Evolutionary conservation across 208 protist genomes (phyloP).

Genomic region (Leishmania turanica): DNA sequence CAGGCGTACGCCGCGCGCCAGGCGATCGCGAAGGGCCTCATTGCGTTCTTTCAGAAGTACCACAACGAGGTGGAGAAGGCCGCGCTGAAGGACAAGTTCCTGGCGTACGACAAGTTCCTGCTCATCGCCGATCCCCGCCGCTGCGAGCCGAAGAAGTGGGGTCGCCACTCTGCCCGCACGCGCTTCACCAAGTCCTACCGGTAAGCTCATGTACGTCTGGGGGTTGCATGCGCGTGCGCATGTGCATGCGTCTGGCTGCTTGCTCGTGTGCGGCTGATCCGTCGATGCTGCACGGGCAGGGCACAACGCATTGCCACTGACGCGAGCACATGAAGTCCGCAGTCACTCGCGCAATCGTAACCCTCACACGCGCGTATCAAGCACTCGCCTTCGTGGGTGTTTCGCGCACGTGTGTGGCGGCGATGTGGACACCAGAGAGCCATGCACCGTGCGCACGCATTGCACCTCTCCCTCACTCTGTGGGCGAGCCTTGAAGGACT

Average conservation of each 20-base stretch:
- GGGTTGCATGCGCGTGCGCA: not conserved
- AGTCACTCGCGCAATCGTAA: no score
- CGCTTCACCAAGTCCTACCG: constrained; percentile 99
- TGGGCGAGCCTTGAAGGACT: not conserved
- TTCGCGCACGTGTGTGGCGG: not conserved
- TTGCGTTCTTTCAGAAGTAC: constrained; percentile 99
- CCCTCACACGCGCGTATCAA: no score
- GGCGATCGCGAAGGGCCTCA: constrained; percentile 98
- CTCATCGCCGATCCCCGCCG: constrained; percentile 99
- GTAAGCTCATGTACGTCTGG: constrained; percentile 67
- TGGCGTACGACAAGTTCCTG: constrained; percentile 98
- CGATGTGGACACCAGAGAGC: not conserved
- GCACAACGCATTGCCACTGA: not conserved
- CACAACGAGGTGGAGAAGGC: constrained; percentile 95
- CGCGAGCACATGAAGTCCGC: no score
- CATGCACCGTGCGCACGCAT: not conserved
- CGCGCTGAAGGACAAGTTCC: constrained; percentile 98
- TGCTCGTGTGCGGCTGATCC: not conserved
- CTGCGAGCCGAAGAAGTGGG: constrained; percentile 99
- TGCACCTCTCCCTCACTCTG: not conserved
- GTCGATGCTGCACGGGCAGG: not conserved
- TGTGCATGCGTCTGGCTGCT: not conserved
- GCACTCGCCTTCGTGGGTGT: no score
- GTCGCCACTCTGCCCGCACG: constrained; percentile 98
- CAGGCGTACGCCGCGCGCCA: constrained; percentile 99